phyloP scores from a whole-genome alignment of 768 basidiomycete species.

The Harrya chromipes region DNA sequence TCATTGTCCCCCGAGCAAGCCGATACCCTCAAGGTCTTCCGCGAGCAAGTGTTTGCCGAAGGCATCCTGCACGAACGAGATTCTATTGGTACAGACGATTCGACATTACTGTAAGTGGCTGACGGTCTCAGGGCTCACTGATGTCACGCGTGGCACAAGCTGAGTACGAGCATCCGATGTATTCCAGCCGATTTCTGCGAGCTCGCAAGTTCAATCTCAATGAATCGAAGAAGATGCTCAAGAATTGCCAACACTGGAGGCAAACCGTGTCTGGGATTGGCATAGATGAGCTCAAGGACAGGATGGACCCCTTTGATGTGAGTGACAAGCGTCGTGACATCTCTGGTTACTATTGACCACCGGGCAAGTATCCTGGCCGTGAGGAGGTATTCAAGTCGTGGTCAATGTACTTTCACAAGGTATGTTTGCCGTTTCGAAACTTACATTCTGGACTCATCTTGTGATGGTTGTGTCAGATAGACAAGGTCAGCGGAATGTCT shows the following conservation, averaged over 20 bases:
- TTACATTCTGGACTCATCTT: background rate
- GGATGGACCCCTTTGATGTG: constrained; percentile 70
- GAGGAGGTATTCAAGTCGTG: constrained; percentile 68
- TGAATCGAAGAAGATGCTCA: constrained; percentile 62
- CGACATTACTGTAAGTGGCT: constrained; percentile 54
- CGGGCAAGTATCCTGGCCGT: constrained; percentile 62
- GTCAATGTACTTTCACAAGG: constrained; percentile 81
- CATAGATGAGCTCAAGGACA: constrained; percentile 59
- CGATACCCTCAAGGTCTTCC: constrained; percentile 48
- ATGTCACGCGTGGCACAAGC: background rate
- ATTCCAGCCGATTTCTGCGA: constrained; percentile 65
- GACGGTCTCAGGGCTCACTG: background rate
- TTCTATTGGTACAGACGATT: constrained; percentile 57
- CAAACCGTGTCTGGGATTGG: constrained; percentile 60
- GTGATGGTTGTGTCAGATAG: constrained; percentile 42
- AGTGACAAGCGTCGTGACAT: constrained; percentile 24
- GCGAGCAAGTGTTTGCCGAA: constrained; percentile 49
- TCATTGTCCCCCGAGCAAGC: constrained; percentile 25
- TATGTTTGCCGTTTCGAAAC: constrained; percentile 21
- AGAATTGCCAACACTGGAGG: constrained; percentile 67
- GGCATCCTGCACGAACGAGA: constrained; percentile 58
- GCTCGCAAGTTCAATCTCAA: constrained; percentile 62
- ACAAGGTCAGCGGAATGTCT: constrained; percentile 49
- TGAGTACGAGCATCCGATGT: constrained; percentile 2
- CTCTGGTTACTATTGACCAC: background rate